Evolutionary conservation across 495 filamentous ascomycete species (phyloP).

Genomic region (Neurospora sp.): DNA sequence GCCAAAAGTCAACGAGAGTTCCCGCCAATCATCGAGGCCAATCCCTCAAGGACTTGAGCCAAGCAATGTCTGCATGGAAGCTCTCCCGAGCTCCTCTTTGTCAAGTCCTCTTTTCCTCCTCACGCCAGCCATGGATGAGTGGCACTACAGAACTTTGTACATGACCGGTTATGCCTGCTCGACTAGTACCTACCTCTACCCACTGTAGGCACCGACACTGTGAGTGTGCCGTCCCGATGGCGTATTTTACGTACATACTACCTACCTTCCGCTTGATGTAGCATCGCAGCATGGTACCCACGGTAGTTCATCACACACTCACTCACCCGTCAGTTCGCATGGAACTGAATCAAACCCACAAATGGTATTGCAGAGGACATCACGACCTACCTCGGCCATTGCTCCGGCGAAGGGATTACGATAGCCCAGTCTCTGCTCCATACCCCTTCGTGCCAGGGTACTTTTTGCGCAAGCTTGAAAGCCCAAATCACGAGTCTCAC

Average conservation of each 20-base stretch:
- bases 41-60: not conserved
- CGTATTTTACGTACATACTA: not conserved
- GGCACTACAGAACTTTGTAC: not conserved
- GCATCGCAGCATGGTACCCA: not conserved
- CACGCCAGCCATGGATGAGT: not conserved
- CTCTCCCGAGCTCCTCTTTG: not conserved
- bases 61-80: not conserved
- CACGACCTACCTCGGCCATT: not conserved
- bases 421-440: not conserved
- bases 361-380: not conserved
- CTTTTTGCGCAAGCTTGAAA: not conserved
- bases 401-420: not conserved
- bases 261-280: not conserved
- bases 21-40: not conserved
- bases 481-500: not conserved
- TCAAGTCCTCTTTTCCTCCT: not conserved
- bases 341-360: not conserved
- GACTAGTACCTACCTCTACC: not conserved
- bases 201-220: not conserved
- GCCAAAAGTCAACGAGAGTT: not conserved
- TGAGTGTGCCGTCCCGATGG: not conserved
- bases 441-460: not conserved
- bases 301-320: not conserved
- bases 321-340: not conserved
- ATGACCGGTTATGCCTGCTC: not conserved